Evolutionary conservation across 2,329 filamentous ascomycete species (phyloP), one percentile per base, ranked within the genome.

Genomic region (Cryphonectria carpinicola): DNA sequence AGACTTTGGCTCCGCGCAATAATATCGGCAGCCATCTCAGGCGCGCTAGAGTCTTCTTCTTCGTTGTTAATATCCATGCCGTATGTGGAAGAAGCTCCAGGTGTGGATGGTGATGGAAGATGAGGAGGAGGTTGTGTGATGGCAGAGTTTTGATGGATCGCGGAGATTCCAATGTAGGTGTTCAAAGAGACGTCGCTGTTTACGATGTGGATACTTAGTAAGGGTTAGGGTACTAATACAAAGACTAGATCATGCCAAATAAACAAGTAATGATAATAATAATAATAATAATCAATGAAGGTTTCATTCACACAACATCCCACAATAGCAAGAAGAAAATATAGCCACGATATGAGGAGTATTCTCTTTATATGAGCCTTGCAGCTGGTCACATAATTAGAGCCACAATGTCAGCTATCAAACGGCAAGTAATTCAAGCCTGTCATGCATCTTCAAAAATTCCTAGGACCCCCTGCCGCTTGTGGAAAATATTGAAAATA

Each of bases 11-110:
- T 70, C 19, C 62, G 61, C 43, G 54, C 11, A 25, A 68, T 32
- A 28, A 73, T 68, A 25, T 73, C 70, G 11, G n/a, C 52, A 11
- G 71, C 71, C 64, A 73, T 11, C 13, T 64, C 60, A 35, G 32
- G 35, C 8, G 54, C 43, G 41, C 63, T 60, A 6, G 61, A 22
- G 5, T 3, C 28, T n/a, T 66, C 60, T 4, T 22, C 39, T 7
- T 22, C 39, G 4, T 67, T 6, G 4, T 17, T 46, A 39, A 10
- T 11, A 25, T 46, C 25, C 68, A 70, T 70, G 17, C 10, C 41
- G 10, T 49, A 7, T 28, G 43, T 8, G 22, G 13, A 17, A 28
- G 54, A 8, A 58, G 28, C 4, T 58, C n/a, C 3, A 46, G 46
- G 19, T n/a, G 1, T 11, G 22, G 22, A 49, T 11, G 22, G 17